Evolutionary conservation across 208 protist genomes (phyloP), one percentile per base, ranked within the genome.

Genomic region (Tritrichomonas musculus): DNA sequence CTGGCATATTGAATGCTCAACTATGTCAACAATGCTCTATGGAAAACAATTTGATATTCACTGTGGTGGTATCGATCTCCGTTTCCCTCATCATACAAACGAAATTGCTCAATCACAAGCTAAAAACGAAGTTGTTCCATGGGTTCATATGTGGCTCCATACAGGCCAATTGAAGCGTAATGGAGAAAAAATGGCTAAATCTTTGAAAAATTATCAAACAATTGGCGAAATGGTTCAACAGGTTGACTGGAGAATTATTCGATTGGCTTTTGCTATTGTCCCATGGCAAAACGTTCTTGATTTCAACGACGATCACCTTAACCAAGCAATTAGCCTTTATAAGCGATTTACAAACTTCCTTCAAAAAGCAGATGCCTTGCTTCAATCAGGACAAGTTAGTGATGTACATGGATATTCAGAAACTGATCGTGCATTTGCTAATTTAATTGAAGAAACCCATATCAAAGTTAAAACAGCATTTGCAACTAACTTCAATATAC

Each of bases 81-180:
- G 95, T 66, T 97, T 97, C 72, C 97, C 97, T 22, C 97, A 97
- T 75, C 94, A 97, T 82, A 96, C 96, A n/a, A 97, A 97, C 93
- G 96, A 97, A 94, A 72, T 97, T 4, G 96, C 96, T 4, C 96
- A 97, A 93, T 94, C 93, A 0, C 94, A 95, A 72, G 95, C 95
- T 44, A 49, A 69, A 33, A 93, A 50, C 49, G 93, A 64, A 20
- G 92, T 41, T 41, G 17, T 65, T 33, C 41, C 64, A 50, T 96
- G 94, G 95, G 95, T 96, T 49, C 96, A 95, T 72, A 96, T 95
- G 60, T 97, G 95, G 93, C 33, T 96, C 8, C 95, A 96, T 36
- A 69, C 93, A 50, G 95, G 95, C 44, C 95, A 95, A 69, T 93
- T 96, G 20, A 39, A 92, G 11, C 82, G 94, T 57, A 50, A 77